Evolutionary conservation across 768 basidiomycete species (phyloP), one percentile per base, ranked within the genome.

Genomic region (Termitomyces titanicus): DNA sequence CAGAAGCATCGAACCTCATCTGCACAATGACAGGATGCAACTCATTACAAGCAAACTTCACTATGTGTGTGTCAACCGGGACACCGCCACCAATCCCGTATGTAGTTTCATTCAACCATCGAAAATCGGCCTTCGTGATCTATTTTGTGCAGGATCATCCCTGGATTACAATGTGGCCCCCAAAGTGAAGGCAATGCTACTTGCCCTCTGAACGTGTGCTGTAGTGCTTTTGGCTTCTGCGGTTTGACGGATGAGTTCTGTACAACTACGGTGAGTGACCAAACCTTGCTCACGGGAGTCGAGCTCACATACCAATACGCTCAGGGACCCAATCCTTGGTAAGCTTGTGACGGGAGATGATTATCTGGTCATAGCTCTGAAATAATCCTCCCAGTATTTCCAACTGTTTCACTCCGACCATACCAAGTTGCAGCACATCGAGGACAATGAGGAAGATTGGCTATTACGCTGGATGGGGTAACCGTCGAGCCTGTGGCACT

Each of bases 171-270:
- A 52, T 66, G 65, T 48, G 64, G 65, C n/a, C 64, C 64, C 12
- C 47, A 64, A 48, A 63, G 57, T 18, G 48, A 49, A 11, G 61
- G 57, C 1, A 61, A 64, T 47, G 47, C 42, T 11, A 63, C 60
- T 1, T 66, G 65, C 38, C 63, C 65, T 13, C 51, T 66, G 34
- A 66, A 63, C 13, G 63, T 58, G 1, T 66, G 65, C 51, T 66
- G 65, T 53, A 63, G 64, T 38, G 61, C 63, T 1, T 64, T 61
- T n/a, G 65, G 65, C 10, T 66, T 60, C 48, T 66, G 65, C 39
- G 65, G 65, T 4, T 22, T 64, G n/a, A 66, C 65, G 4, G 49
- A 50, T 31, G 65, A 66, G 5, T 66, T 64, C 45, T 66, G 65
- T 34, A 40, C 60, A 5, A 57, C 63, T 18, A 46, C 58, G 22